Evolutionary conservation across 1,284 basidiomycete species (phyloP).

Genomic region (Fomitopsis schrenkii): DNA sequence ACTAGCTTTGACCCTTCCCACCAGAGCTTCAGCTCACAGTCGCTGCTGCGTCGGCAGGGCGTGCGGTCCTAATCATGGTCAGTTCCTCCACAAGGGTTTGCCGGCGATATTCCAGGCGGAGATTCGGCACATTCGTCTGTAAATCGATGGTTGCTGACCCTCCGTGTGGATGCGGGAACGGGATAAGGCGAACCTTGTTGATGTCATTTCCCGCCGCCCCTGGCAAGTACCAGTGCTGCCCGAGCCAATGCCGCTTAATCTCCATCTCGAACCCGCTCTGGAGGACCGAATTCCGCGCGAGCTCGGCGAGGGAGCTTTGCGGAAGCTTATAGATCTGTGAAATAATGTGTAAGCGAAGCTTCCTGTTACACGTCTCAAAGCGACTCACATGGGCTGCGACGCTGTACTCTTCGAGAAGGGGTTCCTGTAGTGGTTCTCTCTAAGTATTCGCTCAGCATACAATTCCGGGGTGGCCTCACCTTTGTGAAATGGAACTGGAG

Average conservation of each 20-base stretch:
- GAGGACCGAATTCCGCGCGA: constrained; percentile 93
- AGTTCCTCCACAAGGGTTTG: constrained; percentile 88
- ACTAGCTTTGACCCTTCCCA: background rate
- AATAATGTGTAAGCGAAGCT: background rate
- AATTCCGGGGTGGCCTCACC: constrained; percentile 36
- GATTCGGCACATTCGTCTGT: constrained; percentile 95
- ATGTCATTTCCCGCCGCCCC: constrained; percentile 90
- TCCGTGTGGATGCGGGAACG: constrained; percentile 9
- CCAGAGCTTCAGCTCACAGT: background rate
- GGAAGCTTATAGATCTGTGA: constrained; percentile 87
- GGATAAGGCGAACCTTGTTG: constrained; percentile 59
- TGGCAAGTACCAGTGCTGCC: constrained; percentile 85
- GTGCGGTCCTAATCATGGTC: constrained; percentile 13
- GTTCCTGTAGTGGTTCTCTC: constrained; percentile 55
- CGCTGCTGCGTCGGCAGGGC: background rate
- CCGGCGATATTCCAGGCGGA: constrained; percentile 85
- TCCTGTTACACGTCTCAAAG: background rate
- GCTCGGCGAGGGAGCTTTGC: constrained; percentile 80
- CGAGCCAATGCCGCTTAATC: constrained; percentile 96
- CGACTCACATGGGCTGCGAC: constrained; percentile 87
- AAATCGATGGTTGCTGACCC: background rate
- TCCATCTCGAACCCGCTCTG: constrained; percentile 99
- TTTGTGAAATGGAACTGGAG: constrained; percentile 97
- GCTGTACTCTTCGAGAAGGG: constrained; percentile 94
- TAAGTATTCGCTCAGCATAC: background rate